Evolutionary conservation across 139 green algal genomes (phyloP).

Genomic region (Tetratostichococcus sp.): DNA sequence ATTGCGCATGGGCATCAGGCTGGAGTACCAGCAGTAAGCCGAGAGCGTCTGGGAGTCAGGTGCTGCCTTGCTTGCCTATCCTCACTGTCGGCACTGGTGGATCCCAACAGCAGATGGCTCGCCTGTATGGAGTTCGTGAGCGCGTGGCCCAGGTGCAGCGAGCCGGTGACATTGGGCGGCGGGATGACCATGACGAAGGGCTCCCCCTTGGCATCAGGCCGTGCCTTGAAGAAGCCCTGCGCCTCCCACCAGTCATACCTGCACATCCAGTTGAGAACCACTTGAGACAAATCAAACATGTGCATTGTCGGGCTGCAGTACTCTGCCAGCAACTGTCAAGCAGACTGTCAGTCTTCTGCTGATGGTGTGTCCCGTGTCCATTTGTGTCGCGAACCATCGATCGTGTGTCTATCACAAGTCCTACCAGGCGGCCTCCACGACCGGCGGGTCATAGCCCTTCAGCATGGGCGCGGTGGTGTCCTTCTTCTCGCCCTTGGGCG

Average conservation of each 20-base stretch:
- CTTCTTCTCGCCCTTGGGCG: conserved; percentile 86
- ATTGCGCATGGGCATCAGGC: no score
- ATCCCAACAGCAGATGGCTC: neutral
- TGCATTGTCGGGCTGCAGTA: no score
- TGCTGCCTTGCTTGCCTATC: no score
- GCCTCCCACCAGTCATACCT: conserved; percentile 83
- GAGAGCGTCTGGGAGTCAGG: no score
- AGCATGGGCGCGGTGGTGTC: conserved; percentile 59
- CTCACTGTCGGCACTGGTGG: no score
- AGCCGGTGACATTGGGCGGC: conserved; percentile 96
- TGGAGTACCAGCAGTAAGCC: no score
- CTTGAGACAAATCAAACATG: no score
- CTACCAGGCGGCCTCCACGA: conserved; percentile 67
- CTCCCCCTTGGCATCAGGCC: conserved; percentile 36
- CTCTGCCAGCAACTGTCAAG: no score
- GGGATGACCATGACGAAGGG: conserved; percentile 98
- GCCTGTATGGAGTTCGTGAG: conserved; percentile 77
- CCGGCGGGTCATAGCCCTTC: conserved; percentile 80
- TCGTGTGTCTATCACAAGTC: neutral
- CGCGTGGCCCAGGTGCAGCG: conserved; percentile 96
- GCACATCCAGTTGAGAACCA: neutral
- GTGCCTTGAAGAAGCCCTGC: conserved; percentile 87
- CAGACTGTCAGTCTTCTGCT: no score
- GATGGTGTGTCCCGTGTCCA: no score
- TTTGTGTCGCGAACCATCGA: neutral